These are phyloP conservation scores for Hordeum vulgare DNA, from an alignment of 176 grass and related monocot species.

Conservation along the genomic window MorexV3_pseudomolecules_assembly NC_058519.1:618977457-618977956, in stretches of 20 bases:
- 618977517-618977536: neutral
- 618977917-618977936: neutral
- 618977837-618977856: neutral
- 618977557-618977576: neutral
- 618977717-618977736: neutral
- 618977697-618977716: too few species aligned
- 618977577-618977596: constrained; percentile 13
- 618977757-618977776: constrained; percentile 13
- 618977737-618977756: constrained; percentile 6
- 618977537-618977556: neutral
- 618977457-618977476: neutral
- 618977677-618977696: constrained; percentile 15
- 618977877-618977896: neutral
- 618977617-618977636: constrained; percentile 8
- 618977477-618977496: neutral
- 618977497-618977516: constrained; percentile 14
- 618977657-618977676: neutral
- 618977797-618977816: neutral
- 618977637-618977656: neutral
- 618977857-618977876: neutral
- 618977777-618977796: neutral
- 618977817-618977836: neutral
- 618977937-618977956: neutral
- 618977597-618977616: constrained; percentile 13
- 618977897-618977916: neutral